Base-by-base conservation (phyloP, 148 eudicot species). In the Amaranthus hypochondriacus region DNA sequence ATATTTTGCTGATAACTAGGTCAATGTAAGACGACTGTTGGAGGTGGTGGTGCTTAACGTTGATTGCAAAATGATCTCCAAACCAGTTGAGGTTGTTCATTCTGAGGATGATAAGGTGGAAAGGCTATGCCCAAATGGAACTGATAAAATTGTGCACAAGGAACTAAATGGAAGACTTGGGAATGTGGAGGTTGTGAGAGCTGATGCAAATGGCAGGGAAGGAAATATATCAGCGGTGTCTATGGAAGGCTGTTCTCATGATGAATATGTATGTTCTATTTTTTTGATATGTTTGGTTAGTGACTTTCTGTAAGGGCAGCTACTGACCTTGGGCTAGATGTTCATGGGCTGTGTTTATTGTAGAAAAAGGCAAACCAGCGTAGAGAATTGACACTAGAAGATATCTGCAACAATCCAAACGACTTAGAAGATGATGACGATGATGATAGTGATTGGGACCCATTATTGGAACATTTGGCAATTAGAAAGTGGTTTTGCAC, bases 391-490 rank as follows among this genome's bases (percentile, higher is more conserved):
- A 87, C 94, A 18, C 62, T 96, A 46, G 82, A 96, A 75, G 96
- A 90, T 59, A 83, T 95, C 78, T 95, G 88, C 77, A 77, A 82
- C 69, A 76, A 78, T 61, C 80, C 81, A 15, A 84, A 81, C 55
- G 89, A 80, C 73, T 81, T 86, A 73, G 97, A 81, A 61, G 93
- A 89, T 48, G 93, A 92, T 50, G 93, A 93, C 48, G 93, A 88
- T 18, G 91, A 88, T 71, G 99, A 96, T 81, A 85, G 89, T 85
- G 99, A 96, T 69, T 80, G 83, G 83, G 99, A 92, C 21, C 99
- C 99, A 50, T 62, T 81, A 5, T 72, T 81, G 76, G 81, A 75
- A 47, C 82, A 68, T 60, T 54, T 86, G 50, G 80, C 83, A 53
- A 76, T 87, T 81, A 65, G 71, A 11, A 87, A 83, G 83, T 92